phyloP scores from a whole-genome alignment of 345 rosid species.

The Lagerstroemia speciosa region DNA sequence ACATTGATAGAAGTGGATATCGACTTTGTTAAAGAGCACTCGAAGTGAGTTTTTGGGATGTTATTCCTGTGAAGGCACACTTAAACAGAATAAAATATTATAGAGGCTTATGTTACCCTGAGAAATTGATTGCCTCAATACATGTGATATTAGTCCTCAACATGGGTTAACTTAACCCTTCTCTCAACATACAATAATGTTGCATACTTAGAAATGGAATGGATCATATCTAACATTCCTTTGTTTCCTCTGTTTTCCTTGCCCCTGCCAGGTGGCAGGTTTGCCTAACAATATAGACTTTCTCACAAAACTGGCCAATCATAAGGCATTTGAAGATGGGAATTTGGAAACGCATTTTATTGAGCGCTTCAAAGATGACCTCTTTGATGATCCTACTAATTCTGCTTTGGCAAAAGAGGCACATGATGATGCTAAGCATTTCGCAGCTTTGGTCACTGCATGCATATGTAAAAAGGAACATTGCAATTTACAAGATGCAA shows the following conservation, averaged over 20 bases:
- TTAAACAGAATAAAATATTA: too few species aligned
- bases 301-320: conserved; percentile 66
- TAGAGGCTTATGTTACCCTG: too few species aligned
- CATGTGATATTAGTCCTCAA: not conserved
- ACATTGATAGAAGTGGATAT: too few species aligned
- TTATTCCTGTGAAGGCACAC: not conserved
- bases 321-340: conserved; percentile 64
- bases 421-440: conserved; percentile 32
- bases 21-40: too few species aligned
- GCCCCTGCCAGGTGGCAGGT: conserved; percentile 71
- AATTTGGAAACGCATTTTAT: conserved; percentile 93
- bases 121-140: too few species aligned
- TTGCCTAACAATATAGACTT: conserved; percentile 87
- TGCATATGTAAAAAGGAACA: conserved; percentile 56
- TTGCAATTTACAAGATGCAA: conserved; percentile 29
- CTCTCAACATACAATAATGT: not conserved
- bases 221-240: not conserved
- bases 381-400: conserved; percentile 54
- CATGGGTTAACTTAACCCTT: not conserved
- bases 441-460: conserved; percentile 65
- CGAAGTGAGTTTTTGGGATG: not conserved
- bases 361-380: conserved; percentile 63
- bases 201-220: not conserved
- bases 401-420: conserved; percentile 36
- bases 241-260: not conserved